A percentile compares a stretch with the other conserved stretches of the same genome.
These are phyloP conservation scores for Tetraselmis chui DNA, from an alignment of 139 green algal species.

Conservation along the genomic window DNA sequence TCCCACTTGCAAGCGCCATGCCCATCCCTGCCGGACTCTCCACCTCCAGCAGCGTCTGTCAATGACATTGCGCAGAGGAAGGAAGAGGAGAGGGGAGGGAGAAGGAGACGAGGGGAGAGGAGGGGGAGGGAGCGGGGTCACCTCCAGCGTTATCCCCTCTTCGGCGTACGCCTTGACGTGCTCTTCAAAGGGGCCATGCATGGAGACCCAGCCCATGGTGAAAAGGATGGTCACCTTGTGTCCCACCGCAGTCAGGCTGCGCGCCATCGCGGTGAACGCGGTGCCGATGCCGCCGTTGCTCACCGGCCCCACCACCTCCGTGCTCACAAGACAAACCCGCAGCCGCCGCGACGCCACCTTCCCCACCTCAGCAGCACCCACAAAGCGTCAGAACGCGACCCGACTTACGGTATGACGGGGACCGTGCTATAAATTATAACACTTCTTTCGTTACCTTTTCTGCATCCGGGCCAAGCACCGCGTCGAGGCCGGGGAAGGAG, in stretches of 20 bases:
- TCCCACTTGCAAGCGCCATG: no score
- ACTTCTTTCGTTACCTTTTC: no score
- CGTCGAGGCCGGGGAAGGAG: constrained; percentile 7
- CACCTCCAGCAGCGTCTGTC: no score
- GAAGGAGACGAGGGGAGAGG: not conserved
- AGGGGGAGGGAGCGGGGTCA: constrained; percentile 5
- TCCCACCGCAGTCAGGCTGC: constrained; percentile 5
- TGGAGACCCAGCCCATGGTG: constrained; percentile 16
- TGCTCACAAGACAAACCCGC: constrained; percentile 19
- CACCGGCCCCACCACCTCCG: constrained; percentile 22
- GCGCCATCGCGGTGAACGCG: constrained; percentile 23
- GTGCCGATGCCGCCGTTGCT: constrained; percentile 30
- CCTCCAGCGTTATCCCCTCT: constrained; percentile 16
- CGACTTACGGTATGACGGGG: no score
- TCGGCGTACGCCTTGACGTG: constrained; percentile 10
- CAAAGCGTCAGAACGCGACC: no score
- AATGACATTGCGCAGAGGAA: no score
- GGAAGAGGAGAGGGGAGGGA: not conserved
- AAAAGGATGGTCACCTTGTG: constrained; percentile 27
- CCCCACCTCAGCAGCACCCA: no score
- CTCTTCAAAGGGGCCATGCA: constrained; percentile 20
- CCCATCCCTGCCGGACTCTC: no score
- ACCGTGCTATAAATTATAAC: no score
- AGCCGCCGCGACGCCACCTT: not conserved
- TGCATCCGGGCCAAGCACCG: not conserved